phyloP scores from a whole-genome alignment of 2,329 filamentous ascomycete genomes.

The Blastomyces gilchristii region DNA sequence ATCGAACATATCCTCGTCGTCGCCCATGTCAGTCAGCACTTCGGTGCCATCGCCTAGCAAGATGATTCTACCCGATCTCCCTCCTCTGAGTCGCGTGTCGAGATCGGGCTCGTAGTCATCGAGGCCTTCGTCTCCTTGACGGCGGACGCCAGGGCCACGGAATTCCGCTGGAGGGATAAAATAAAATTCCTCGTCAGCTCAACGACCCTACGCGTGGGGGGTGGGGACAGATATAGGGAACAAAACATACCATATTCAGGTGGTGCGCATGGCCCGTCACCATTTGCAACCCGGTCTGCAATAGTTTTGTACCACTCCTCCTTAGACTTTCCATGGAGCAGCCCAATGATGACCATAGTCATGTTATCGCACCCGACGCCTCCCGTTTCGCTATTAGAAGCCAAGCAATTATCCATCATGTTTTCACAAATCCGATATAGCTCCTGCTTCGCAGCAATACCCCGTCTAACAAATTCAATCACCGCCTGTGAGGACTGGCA shows the following conservation, averaged over 20 bases:
- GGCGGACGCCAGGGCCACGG: constrained; percentile 69
- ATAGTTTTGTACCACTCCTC: constrained; percentile 98
- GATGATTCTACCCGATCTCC: constrained; percentile 73
- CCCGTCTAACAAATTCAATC: constrained; percentile 89
- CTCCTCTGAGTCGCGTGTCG: constrained; percentile 49
- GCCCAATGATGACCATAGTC: constrained; percentile 88
- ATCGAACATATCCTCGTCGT: constrained; percentile 81
- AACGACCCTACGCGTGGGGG: neutral
- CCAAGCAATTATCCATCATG: constrained; percentile 99
- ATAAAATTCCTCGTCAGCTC: neutral
- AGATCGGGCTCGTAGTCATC: constrained; percentile 45
- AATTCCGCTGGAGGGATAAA: constrained; percentile 61
- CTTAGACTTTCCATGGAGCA: constrained; percentile 84
- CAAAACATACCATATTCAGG: constrained; percentile 93
- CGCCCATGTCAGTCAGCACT: constrained; percentile 76
- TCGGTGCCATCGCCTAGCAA: constrained; percentile 92
- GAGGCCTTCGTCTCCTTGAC: constrained; percentile 69
- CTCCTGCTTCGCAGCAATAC: constrained; percentile 92
- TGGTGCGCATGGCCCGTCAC: constrained; percentile 95
- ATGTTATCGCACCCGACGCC: constrained; percentile 99
- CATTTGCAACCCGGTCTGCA: constrained; percentile 84
- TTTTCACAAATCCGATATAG: constrained; percentile 95
- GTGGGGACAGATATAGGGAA: constrained; percentile 24
- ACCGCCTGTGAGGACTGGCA: constrained; percentile 98
- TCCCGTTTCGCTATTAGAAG: constrained; percentile 94